A percentile compares a stretch with the other conserved stretches of the same genome.
Conservation (phyloP, 1,284 basidiomycete genomes). For the Cutaneotrichosporon cutaneum region DNA sequence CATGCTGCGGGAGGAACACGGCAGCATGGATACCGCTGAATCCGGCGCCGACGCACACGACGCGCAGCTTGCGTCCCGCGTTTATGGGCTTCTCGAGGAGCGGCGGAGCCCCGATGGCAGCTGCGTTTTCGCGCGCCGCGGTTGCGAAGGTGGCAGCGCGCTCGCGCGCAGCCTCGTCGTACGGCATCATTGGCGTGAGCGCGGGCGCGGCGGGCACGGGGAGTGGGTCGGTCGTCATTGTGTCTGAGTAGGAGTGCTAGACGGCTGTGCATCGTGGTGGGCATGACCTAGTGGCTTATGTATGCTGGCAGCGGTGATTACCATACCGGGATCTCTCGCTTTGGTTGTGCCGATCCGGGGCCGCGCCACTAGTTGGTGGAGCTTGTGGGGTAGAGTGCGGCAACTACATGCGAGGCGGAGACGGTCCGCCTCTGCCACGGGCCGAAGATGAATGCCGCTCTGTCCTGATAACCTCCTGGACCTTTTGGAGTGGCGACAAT, state of each 20-base stretch:
- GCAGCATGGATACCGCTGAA: conserved; percentile 18
- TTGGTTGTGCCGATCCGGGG: neutral
- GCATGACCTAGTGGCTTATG: neutral
- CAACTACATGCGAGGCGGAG: neutral
- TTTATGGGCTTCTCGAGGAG: conserved; percentile 12
- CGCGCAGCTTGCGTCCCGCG: conserved; percentile 14
- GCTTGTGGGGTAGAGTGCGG: neutral
- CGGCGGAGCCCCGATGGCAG: neutral
- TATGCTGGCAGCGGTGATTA: neutral
- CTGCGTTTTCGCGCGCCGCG: neutral
- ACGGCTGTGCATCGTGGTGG: neutral
- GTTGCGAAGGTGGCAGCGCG: neutral
- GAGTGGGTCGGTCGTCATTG: neutral
- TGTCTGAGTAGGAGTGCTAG: neutral
- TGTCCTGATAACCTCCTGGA: no score
- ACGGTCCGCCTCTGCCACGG: no score
- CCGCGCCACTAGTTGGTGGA: neutral
- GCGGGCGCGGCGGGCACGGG: neutral
- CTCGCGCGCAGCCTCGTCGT: conserved; percentile 1
- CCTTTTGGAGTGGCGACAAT: no score
- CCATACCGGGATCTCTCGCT: neutral
- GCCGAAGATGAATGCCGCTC: no score
- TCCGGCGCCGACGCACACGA: conserved; percentile 19
- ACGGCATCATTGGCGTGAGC: conserved; percentile 6
- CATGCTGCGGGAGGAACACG: conserved; percentile 16